These are phyloP conservation scores for Alternaria gansuensis DNA, from an alignment of 2,329 filamentous ascomycete genomes.

Conservation along the genomic window DNA sequence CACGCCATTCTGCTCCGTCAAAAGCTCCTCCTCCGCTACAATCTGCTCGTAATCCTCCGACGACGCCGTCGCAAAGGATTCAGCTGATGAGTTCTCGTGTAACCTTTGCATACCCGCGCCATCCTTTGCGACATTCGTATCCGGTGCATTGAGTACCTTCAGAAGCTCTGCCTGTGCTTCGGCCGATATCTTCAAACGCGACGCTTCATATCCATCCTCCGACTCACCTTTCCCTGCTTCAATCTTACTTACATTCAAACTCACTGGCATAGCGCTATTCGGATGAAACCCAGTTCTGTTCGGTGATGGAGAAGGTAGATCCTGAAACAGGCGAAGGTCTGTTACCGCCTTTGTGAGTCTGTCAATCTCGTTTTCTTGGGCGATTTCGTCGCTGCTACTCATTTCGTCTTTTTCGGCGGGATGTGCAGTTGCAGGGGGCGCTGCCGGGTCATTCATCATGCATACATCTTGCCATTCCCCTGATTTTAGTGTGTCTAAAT, in stretches of 20 bases:
- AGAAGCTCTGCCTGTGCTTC: neutral
- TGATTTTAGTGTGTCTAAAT: rapidly evolving
- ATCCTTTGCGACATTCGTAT: neutral
- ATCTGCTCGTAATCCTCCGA: constrained; percentile 17
- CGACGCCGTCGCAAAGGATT: constrained; percentile 8
- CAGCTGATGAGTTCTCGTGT: neutral
- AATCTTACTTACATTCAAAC: constrained; percentile 9
- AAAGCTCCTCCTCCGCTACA: neutral
- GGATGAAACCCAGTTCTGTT: neutral
- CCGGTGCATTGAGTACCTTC: neutral
- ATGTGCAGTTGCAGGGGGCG: no score
- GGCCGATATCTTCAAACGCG: neutral
- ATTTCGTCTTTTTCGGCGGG: no score
- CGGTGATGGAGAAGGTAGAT: neutral
- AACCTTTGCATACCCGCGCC: neutral
- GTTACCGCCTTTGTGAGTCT: constrained; percentile 2
- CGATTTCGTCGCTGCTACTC: neutral
- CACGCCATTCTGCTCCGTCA: constrained; percentile 17
- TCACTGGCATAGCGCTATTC: constrained; percentile 13
- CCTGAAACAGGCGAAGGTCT: neutral
- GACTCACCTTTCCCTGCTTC: neutral
- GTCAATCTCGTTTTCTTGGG: neutral
- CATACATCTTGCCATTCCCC: neutral
- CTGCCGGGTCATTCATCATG: neutral
- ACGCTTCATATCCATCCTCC: rapidly evolving